Evolutionary conservation across 495 filamentous ascomycete genomes (phyloP).

Genomic region (Lophiostoma macrostomum): DNA sequence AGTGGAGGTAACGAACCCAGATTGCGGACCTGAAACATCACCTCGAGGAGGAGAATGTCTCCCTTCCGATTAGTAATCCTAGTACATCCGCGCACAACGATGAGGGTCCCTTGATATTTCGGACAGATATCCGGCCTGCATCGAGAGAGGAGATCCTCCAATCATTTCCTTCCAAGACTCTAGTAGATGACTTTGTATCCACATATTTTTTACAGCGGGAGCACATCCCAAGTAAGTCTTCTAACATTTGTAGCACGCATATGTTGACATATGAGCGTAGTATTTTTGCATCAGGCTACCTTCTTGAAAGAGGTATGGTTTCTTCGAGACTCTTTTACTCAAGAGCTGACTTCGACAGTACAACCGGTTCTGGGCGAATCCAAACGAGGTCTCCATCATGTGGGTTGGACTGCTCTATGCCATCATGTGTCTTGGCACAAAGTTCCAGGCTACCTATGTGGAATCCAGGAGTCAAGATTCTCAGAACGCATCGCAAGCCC

Average conservation of each 20-base stretch:
- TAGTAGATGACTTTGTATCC: no score
- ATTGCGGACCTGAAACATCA: background rate
- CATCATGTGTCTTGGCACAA: constrained; percentile 43
- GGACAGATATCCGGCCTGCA: no score
- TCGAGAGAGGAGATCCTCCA: no score
- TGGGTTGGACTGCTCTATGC: constrained; percentile 50
- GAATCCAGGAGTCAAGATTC: no score
- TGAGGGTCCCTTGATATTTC: no score
- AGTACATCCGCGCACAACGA: no score
- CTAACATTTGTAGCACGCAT: no score
- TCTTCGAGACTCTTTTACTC: background rate
- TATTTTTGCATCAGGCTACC: background rate
- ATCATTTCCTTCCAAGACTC: no score
- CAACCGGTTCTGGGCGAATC: constrained; percentile 48
- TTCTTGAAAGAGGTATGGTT: background rate
- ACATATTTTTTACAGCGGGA: no score
- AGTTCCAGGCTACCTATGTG: constrained; percentile 35
- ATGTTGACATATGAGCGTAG: background rate
- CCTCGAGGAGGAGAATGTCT: no score
- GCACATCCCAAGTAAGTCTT: no score
- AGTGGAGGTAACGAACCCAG: constrained; percentile 39
- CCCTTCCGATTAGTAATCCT: no score
- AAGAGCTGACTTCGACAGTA: constrained; percentile 41
- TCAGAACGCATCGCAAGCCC: constrained; percentile 8
- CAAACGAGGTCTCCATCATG: constrained; percentile 37